Conservation (phyloP, 106 monocot species). For the Triglochin maritima region DNA sequence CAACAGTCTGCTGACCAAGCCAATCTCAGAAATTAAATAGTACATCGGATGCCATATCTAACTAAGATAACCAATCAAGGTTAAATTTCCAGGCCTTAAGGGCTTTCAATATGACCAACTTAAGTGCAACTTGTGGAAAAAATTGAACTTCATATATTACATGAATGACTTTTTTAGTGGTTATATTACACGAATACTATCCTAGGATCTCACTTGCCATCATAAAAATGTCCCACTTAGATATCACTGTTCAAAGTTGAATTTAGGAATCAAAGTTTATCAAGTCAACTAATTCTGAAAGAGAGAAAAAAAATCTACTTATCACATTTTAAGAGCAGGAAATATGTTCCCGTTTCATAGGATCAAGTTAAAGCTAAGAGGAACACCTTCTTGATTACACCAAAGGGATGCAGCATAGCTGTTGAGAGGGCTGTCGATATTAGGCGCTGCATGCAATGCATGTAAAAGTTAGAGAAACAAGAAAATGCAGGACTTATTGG, state of each 20-base stretch:
- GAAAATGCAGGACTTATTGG: neutral
- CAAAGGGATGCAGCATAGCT: slow-evolving; percentile 58
- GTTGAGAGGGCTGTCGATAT: slow-evolving; percentile 69
- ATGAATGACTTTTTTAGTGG: no score
- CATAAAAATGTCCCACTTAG: neutral
- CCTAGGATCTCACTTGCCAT: neutral
- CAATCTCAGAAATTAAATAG: no score
- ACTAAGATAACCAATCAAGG: no score
- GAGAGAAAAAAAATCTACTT: neutral
- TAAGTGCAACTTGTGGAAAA: no score
- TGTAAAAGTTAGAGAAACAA: neutral
- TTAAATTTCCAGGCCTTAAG: no score
- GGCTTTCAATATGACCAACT: no score
- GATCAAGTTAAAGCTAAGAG: neutral
- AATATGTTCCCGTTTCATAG: neutral
- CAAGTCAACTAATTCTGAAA: neutral
- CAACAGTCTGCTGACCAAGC: no score
- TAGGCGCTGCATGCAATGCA: slow-evolving; percentile 42
- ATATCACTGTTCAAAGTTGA: neutral
- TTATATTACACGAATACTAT: no score
- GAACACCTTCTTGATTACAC: slow-evolving; percentile 62
- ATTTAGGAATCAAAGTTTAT: neutral
- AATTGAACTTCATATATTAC: no score
- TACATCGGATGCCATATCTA: no score
- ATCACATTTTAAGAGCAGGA: no score